Conservation (phyloP, 371 early-diverging fungal genomes). For the Catenaria anguillulae region DNA sequence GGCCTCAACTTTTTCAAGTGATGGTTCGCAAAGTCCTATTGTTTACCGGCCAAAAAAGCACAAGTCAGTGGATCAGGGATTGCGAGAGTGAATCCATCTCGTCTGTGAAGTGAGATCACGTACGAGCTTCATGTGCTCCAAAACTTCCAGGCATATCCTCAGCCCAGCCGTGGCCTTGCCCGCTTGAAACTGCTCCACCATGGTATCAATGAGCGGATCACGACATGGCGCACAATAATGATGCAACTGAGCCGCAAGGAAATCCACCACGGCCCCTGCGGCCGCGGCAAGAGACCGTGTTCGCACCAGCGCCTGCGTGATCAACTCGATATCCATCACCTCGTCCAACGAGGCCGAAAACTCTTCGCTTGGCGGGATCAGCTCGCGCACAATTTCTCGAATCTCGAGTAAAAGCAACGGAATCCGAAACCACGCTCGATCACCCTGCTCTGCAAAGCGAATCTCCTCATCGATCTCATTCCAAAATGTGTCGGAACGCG, state of each 20-base stretch:
- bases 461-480: constrained; percentile 28
- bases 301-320: constrained; percentile 28
- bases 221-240: constrained; percentile 29
- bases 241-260: constrained; percentile 38
- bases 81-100: too few species aligned
- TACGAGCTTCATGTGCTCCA: constrained; percentile 62
- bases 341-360: background rate
- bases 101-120: constrained; percentile 8
- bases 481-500: constrained; percentile 41
- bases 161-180: constrained; percentile 36
- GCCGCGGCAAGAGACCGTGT: constrained; percentile 26
- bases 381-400: constrained; percentile 35
- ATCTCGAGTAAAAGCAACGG: constrained; percentile 43
- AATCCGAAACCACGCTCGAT: constrained; percentile 17
- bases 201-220: constrained; percentile 20
- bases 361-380: constrained; percentile 22
- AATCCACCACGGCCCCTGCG: constrained; percentile 23
- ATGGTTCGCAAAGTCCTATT: constrained; percentile 51
- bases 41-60: too few species aligned
- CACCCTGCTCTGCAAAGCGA: background rate
- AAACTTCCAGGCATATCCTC: constrained; percentile 40
- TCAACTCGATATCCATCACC: constrained; percentile 23
- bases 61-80: too few species aligned
- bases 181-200: constrained; percentile 21
- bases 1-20: constrained; percentile 40